Conservation (phyloP, 208 protist species). For the Histomonas meleagridis region DNA sequence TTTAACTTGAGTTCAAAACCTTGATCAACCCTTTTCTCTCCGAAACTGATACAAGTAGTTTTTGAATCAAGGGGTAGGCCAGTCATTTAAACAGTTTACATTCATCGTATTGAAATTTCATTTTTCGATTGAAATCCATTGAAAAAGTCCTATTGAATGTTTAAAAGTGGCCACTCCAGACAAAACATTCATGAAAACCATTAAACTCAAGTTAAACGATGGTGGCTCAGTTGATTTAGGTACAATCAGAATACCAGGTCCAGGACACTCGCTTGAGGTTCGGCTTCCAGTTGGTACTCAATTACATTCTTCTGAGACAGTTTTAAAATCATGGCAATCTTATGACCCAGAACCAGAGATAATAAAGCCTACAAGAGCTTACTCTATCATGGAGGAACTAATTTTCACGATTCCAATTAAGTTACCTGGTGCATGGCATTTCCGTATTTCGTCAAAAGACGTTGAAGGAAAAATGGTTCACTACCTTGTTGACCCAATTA, state of each 20-base stretch:
- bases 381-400: neutral
- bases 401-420: neutral
- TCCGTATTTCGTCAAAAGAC: neutral
- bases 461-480: neutral
- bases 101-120: too few relatives aligned
- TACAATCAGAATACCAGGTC: neutral
- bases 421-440: neutral
- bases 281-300: neutral
- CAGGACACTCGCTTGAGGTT: neutral
- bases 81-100: too few relatives aligned
- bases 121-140: too few relatives aligned
- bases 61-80: too few relatives aligned
- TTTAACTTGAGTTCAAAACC: too few relatives aligned
- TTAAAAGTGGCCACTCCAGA: neutral
- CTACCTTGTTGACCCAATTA: neutral
- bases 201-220: neutral
- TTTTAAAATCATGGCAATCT: neutral
- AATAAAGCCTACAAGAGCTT: neutral
- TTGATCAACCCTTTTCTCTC: too few relatives aligned
- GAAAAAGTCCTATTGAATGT: too few relatives aligned
- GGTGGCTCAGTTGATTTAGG: neutral
- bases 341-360: neutral
- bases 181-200: neutral
- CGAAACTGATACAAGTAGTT: too few relatives aligned
- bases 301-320: neutral